Base-by-base conservation (phyloP, 31 red algal genomes). In the Porphyra umbilicalis region DNA sequence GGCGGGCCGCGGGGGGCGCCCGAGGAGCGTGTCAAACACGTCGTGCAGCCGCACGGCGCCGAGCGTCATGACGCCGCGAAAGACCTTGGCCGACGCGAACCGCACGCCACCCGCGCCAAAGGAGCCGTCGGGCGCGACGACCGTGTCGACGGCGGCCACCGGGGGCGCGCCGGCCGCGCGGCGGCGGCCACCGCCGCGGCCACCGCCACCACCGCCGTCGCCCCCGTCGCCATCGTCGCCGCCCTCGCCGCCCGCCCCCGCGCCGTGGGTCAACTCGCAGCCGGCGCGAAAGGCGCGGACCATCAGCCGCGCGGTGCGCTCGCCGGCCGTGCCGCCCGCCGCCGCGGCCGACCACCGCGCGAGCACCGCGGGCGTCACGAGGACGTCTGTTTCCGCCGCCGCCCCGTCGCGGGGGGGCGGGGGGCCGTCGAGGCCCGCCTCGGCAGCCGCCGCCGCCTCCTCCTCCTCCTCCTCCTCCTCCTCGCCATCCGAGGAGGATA, bases 21-120 rank as follows among this genome's bases (percentile, higher is more conserved):
- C 85, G 75, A 94, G 85, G 46, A 94, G 81, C 10, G 6, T 82
- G 82, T 94, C 92, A 10, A 94, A 78, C 42, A 86, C 81, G 38
- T 94, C 92, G 71, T 94, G 92, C 79, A 94, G 85, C 38, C 92
- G 85, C 35, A 87, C 79, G 37, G 90, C 90, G 29, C 88, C 88
- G 20, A 94, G 80, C 82, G 86, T 94, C 92, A 94, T 90, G 76
- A 82, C 92, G 35, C 85, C 74, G 71, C 90, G 88, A 78, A 90
- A 94, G 0, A 88, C 88, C 74, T 44, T 83, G 6, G 92, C 78
- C 32, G 92, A 90, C 11, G 82, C 92, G 83, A 94, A 94, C 18
- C 71, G 90, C 34, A 94, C 83, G 42, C 85, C 86, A 31, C 85
- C 90, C 25, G 90, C 39, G 68, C 86, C 85, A 79, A 93, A 93